Base-by-base conservation (phyloP, 257 asterid genomes). In the Linderniella brevidens region DNA sequence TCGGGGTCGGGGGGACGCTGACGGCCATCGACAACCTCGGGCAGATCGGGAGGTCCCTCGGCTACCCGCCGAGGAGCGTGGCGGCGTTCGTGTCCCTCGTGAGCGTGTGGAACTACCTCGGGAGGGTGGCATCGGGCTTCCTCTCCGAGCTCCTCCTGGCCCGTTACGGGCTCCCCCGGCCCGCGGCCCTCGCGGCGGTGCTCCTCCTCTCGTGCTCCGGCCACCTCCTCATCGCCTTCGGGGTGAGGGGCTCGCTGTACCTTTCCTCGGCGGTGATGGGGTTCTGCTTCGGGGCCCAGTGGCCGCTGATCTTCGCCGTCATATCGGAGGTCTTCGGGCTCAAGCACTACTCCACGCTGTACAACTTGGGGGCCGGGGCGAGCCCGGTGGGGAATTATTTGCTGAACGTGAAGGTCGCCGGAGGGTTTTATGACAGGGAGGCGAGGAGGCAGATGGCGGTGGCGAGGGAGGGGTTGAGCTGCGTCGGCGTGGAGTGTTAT, bases 21-120 rank as follows among this genome's bases (percentile, higher is more conserved):
- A 78, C 87, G 0, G 79, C 76, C 0, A 64, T 74, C 19, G 78
- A 78, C 48, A 74, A 71, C 46, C 55, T 78, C 44, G 88, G 83
- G 5, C 83, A 74, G 49, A 78, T 78, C 17, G 88, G 80, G 0
- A 63, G 57, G 8, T 41, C 88, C 0, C 60, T 68, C 37, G 83
- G 65, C 32, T 74, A 78, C 38, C 76, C 75, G 0, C 38, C 14
- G 6, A 55, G 57, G 11, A 74, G 71, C 71, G 58, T 68, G 32
- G 54, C 65, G 4, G 74, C 78, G 0, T 74, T 74, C 9, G 71
- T 77, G 1, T 77, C 87, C 8, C 65, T 74, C 1, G 83, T 78
- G 12, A 74, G 83, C 77, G 68, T 66, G 48, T 77, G 87, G 87
- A 66, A 66, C 50, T 77, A 74, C 38, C 61, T 74, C 0, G 83